Base-by-base conservation (phyloP, 768 basidiomycete genomes). In the Boletus bicolor region DNA sequence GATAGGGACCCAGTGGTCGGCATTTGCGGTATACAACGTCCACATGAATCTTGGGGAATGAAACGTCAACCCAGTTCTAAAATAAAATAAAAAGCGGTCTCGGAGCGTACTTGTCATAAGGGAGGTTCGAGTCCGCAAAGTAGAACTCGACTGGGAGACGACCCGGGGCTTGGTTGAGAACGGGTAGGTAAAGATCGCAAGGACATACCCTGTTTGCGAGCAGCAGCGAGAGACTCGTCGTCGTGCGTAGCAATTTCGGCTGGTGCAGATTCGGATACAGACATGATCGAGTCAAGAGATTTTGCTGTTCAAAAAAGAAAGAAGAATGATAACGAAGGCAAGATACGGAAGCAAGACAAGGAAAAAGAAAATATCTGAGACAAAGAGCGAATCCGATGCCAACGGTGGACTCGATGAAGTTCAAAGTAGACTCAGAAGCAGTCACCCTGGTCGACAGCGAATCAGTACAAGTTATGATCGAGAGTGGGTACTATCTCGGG, bases 101-200 rank as follows among this genome's bases (percentile, higher is more conserved):
- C 6, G 32, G 32, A 41, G 30, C 79, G 28, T 64, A 88, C 88
- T 84, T 89, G 79, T 93, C 91, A 60, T 83, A 93, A 1, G 95
- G 95, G 51, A 98, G 82, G 73, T 98, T 97, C n/a, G 93, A 82
- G 72, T 96, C 93, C 49, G 90, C 90, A 73, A 98, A 94, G 77
- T 98, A 97, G 73, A 97, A 98, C 69, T 94, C 91, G 65, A 96
- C 95, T 97, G 36, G 43, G 49, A 44, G 37, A 32, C 2, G 11
- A 37, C 4, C 28, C 35, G 49, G 39, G 44, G 26, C 1, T 55
- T 1, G 54, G 36, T 21, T 15, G 19, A 15, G 53, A 43, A 32
- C 24, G 5, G 14, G 12, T 28, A 3, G 24, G 50, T 10, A 19
- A 21, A 44, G 41, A 55, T 32, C 5, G 14, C 8, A 37, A 43